These are phyloP conservation scores for Boletus sp. DNA, from an alignment of 1,284 basidiomycete species.

Conservation along the genomic window DNA sequence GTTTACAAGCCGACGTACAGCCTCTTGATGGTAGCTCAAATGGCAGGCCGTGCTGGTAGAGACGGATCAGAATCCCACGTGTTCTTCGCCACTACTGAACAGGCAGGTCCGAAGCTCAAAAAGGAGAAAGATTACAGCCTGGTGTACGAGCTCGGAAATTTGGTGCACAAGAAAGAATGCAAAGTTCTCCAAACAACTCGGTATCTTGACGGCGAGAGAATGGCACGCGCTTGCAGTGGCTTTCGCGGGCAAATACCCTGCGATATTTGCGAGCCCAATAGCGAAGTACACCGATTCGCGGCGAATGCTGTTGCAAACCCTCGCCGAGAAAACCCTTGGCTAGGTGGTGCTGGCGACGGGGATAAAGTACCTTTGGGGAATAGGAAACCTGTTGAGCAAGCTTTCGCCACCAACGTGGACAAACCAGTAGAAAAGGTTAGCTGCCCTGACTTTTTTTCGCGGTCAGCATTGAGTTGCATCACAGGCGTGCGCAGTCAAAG, in stretches of 20 bases:
- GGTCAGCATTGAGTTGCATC: too few species aligned
- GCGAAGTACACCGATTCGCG: not conserved
- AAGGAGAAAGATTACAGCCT: not conserved
- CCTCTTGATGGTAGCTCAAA: not conserved
- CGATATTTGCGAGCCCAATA: not conserved
- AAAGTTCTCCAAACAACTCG: not conserved
- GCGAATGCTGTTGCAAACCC: not conserved
- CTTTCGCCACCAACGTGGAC: not conserved
- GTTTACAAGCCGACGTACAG: not conserved
- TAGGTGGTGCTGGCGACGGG: not conserved
- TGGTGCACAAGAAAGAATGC: not conserved
- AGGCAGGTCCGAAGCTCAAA: not conserved
- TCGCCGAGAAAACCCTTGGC: not conserved
- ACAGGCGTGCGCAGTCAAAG: not conserved
- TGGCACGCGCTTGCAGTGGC: not conserved
- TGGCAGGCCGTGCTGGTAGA: slow-evolving; percentile 6
- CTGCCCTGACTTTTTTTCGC: too few species aligned
- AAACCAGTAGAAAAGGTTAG: not conserved
- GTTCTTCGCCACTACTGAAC: slow-evolving; percentile 1
- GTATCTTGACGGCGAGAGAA: not conserved
- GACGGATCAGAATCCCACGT: slow-evolving; percentile 5
- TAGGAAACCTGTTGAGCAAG: not conserved
- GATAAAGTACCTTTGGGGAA: too few species aligned
- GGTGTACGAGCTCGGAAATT: not conserved
- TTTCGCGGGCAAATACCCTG: not conserved